Base-by-base conservation (phyloP, 768 basidiomycete species). In the Leccinum rimulosum region DNA sequence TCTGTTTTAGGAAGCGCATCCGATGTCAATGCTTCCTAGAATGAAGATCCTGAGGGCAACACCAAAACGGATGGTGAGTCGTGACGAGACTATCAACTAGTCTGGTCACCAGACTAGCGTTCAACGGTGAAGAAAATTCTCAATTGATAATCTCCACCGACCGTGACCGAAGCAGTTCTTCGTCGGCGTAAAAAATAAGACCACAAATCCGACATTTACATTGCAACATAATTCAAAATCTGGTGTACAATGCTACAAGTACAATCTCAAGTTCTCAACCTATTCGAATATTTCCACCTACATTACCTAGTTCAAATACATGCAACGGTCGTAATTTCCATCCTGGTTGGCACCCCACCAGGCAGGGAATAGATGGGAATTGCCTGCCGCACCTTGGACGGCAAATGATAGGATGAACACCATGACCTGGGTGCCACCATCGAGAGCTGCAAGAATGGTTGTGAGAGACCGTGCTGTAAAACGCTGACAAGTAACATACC, bases 321-420 rank as follows among this genome's bases (percentile, higher is more conserved):
- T 17, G 54, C 70, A 73, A 4, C 15, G 72, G 48, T 72, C 70
- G 28, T 71, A 75, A 65, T 78, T 74, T 64, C 81, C 81, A 38
- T 65, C 67, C 57, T 84, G 82, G 65, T 84, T 83, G 9, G 82
- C 82, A 17, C 82, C 81, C 84, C 82, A 84, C 84, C 83, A 84
- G 55, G 75, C 57, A 17, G 83, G 81, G 71, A 84, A 84, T 25
- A 80, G 61, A 61, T 82, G 79, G 1, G 81, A 65, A 2, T 69
- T 66, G 9, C 83, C 82, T 3, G 79, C 74, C 7, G 78, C 82
- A 14, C 84, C 84, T 58, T 79, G 78, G 0, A 84, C 81, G 0
- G 81, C 74, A 57, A 76, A 78, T 0, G 83, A 80, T 14, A 80
- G 68, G 30, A 84, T 76, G 63, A 83, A 82, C n/a, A 82, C 77